These are phyloP conservation scores for Aspergillus pseudoglaucus DNA, from an alignment of 2,329 filamentous ascomycete genomes.

Conservation along the genomic window DNA sequence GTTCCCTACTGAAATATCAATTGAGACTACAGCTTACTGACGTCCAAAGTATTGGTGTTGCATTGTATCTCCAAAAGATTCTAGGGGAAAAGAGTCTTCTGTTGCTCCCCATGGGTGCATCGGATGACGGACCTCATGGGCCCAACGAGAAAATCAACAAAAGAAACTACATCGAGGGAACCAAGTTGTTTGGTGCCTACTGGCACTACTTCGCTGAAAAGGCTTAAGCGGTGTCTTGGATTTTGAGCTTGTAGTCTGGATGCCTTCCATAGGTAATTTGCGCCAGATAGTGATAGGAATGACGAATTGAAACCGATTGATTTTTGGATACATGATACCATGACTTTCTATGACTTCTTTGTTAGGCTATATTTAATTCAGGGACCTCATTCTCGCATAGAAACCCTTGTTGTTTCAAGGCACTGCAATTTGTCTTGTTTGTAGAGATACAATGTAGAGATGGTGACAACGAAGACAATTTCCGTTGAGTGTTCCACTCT, in stretches of 20 bases:
- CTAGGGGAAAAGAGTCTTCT: slow-evolving; percentile 78
- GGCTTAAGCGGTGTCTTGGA: not conserved
- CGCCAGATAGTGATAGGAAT: not conserved
- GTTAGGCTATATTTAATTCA: too few relatives aligned
- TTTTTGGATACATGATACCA: not conserved
- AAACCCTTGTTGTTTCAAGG: not conserved
- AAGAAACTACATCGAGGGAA: slow-evolving; percentile 89
- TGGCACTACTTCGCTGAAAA: slow-evolving; percentile 2
- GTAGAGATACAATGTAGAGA: not conserved
- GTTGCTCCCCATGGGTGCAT: slow-evolving; percentile 83
- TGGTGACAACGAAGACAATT: not conserved
- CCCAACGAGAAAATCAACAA: slow-evolving; percentile 94
- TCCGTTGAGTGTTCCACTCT: not conserved
- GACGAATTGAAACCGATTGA: not conserved
- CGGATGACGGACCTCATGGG: slow-evolving; percentile 82
- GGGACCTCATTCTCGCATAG: not conserved
- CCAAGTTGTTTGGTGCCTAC: slow-evolving; percentile 60
- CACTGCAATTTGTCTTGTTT: not conserved
- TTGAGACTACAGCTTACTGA: not conserved
- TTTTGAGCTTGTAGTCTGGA: not conserved
- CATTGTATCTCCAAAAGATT: slow-evolving; percentile 67
- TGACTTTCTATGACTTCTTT: not conserved
- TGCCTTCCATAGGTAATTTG: not conserved
- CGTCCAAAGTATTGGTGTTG: slow-evolving; percentile 3
- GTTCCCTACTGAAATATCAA: not conserved